Evolutionary conservation across 2,329 filamentous ascomycete species (phyloP).

Genomic region (Lasiodiplodia hormozganensis): DNA sequence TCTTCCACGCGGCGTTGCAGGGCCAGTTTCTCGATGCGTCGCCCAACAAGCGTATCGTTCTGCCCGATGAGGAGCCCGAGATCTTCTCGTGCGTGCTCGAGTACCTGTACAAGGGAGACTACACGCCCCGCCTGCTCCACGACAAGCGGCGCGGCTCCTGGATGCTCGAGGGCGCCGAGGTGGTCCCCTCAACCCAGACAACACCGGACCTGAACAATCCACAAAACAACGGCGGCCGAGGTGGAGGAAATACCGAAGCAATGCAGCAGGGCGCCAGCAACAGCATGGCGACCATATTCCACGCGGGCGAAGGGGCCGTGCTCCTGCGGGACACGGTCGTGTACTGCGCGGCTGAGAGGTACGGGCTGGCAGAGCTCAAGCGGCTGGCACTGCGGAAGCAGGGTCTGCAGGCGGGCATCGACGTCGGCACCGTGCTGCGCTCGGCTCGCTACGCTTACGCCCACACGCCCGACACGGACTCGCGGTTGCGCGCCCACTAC

Average conservation of each 20-base stretch:
- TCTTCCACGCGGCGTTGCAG: slow-evolving; percentile 76
- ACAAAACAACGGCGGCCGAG: slow-evolving; percentile 60
- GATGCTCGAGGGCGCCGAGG: slow-evolving; percentile 78
- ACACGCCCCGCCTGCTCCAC: slow-evolving; percentile 87
- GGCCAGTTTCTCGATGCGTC: slow-evolving; percentile 72
- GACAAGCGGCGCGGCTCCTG: slow-evolving; percentile 86
- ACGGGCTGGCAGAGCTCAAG: slow-evolving; percentile 92
- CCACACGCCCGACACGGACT: slow-evolving; percentile 92
- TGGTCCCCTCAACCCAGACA: slow-evolving; percentile 44
- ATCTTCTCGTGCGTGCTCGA: slow-evolving; percentile 93
- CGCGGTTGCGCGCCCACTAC: slow-evolving; percentile 92
- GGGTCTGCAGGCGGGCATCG: slow-evolving; percentile 89
- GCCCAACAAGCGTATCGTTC: slow-evolving; percentile 74
- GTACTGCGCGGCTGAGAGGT: slow-evolving; percentile 91
- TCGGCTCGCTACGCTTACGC: slow-evolving; percentile 95
- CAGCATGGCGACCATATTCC: slow-evolving; percentile 78
- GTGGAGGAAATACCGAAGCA: slow-evolving; percentile 38
- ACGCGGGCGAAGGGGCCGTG: slow-evolving; percentile 74
- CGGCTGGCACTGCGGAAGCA: slow-evolving; percentile 91
- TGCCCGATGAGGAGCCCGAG: slow-evolving; percentile 84
- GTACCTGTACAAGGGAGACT: slow-evolving; percentile 97
- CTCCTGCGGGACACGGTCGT: slow-evolving; percentile 91
- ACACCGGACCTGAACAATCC: slow-evolving; percentile 57
- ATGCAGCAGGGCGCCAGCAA: slow-evolving; percentile 37
- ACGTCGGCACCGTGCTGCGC: slow-evolving; percentile 88